These are phyloP conservation scores for Urostyla sp. DNA, from an alignment of 73 alveolate genomes.

Conservation along the genomic window DNA sequence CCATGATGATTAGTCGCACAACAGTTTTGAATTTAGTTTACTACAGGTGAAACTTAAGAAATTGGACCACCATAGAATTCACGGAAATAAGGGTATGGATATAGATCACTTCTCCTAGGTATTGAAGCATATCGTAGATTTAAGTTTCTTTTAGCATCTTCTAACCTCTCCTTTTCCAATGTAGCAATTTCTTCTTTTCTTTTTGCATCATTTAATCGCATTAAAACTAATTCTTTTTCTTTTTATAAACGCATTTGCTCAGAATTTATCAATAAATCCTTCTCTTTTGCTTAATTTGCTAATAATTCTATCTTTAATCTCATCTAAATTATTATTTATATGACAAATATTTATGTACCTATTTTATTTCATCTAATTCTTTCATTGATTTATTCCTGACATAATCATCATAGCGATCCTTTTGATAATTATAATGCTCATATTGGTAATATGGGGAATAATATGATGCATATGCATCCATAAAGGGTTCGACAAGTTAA, in stretches of 20 bases:
- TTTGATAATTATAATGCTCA: slow-evolving; percentile 11
- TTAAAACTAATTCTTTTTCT: slow-evolving; percentile 29
- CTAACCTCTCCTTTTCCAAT: slow-evolving; percentile 35
- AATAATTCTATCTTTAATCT: slow-evolving; percentile 24
- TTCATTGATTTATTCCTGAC: slow-evolving; percentile 36
- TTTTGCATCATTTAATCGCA: slow-evolving; percentile 50
- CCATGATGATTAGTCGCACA: neutral
- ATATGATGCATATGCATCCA: slow-evolving; percentile 1
- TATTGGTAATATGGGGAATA: slow-evolving; percentile 37
- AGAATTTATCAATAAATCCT: slow-evolving; percentile 27
- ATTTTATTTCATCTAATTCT: slow-evolving; percentile 40
- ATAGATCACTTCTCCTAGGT: slow-evolving; percentile 47
- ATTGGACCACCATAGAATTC: slow-evolving; percentile 50
- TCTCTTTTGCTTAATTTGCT: slow-evolving; percentile 36
- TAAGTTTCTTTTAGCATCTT: slow-evolving; percentile 39
- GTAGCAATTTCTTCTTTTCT: slow-evolving; percentile 45
- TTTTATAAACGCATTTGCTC: slow-evolving; percentile 16
- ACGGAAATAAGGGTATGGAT: slow-evolving; percentile 38
- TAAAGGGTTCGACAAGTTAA: slow-evolving; percentile 21
- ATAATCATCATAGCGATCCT: slow-evolving; percentile 38
- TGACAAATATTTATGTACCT: neutral
- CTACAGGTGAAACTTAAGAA: slow-evolving; percentile 7
- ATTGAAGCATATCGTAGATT: slow-evolving; percentile 36
- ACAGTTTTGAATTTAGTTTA: neutral
- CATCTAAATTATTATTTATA: slow-evolving; percentile 6